Evolutionary conservation across 768 basidiomycete species (phyloP), one percentile per base, ranked within the genome.

Genomic region (Lyophyllum shimeji): DNA sequence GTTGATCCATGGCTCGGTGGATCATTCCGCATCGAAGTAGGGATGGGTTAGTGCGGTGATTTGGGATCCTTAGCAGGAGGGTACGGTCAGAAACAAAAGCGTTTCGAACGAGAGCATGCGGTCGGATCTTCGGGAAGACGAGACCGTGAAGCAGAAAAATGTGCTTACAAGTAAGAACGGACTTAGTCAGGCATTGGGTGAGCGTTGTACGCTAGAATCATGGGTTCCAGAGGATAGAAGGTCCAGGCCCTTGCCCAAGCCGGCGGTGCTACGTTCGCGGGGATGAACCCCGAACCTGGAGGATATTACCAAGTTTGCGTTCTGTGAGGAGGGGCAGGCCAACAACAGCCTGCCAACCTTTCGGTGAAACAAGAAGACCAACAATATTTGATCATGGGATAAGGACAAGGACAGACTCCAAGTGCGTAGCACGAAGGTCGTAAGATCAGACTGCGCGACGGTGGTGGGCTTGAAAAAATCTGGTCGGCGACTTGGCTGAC

Each of bases 401-500:
- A 37, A 37, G 3, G 15, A 37, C 7, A 37, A 37, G 8, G 34
- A 37, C 3, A 37, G 4, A 13, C 8, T 13, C 34, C 34, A 13
- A 37, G 12, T 37, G 15, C 15, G 34, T 13, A 3, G 34, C 29
- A 29, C n/a, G 29, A 29, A 29, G 29, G 29, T 9, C 9, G 29
- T 29, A 29, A 29, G 15, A 37, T 37, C 34, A 37, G 12, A 37
- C 47, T 37, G 39, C 20, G 11, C 3, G 12, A 43, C 3, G 12
- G 34, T 43, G 39, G 49, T 50, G 61, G 56, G 56, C 39, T 65
- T 61, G 53, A 57, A 63, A 62, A 64, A 56, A 60, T 64, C 60
- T 51, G 53, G 59, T 60, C 65, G 63, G 58, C 60, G 63, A 64
- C 47, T 58, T 46, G 27, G 60, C 56, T 67, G 53, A 67, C 59